Evolutionary conservation across 306 rosid species (phyloP).

Genomic region (Prunus armeniaca): DNA sequence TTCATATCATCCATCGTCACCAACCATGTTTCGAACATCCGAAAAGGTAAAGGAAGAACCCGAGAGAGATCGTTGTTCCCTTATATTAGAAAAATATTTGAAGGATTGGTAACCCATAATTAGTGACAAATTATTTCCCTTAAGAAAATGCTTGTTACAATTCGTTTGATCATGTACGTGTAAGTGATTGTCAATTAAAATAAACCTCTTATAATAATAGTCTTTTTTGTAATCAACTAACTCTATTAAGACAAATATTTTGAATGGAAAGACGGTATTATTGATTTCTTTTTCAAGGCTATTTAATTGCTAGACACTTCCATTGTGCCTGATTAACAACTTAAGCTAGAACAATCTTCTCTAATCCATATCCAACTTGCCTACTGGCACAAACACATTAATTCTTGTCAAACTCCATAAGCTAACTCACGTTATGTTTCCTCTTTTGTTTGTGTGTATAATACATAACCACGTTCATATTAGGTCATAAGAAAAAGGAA

Average conservation of each 20-base stretch:
- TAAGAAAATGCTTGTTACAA: not conserved
- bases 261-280: not conserved
- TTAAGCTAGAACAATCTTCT: too few species aligned
- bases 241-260: not conserved
- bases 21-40: not conserved
- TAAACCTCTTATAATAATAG: not conserved
- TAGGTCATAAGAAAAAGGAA: too few species aligned
- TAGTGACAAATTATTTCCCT: not conserved
- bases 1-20: not conserved
- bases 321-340: not conserved
- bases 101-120: not conserved
- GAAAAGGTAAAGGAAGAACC: not conserved
- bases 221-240: not conserved
- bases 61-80: not conserved
- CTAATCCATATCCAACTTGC: not conserved
- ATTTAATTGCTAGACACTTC: conserved; percentile 2
- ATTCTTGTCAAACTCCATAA: not conserved
- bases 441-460: too few species aligned
- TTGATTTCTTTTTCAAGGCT: not conserved
- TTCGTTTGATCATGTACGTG: not conserved
- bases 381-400: not conserved
- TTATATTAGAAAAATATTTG: not conserved
- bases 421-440: not conserved
- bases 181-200: not conserved
- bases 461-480: too few species aligned